Percentiles rank a stretch among this genome's conserved stretches.
These are phyloP conservation scores for Neophaeococcomyces aloes DNA, from an alignment of 2,329 filamentous ascomycete genomes.

Conservation along the genomic window DNA sequence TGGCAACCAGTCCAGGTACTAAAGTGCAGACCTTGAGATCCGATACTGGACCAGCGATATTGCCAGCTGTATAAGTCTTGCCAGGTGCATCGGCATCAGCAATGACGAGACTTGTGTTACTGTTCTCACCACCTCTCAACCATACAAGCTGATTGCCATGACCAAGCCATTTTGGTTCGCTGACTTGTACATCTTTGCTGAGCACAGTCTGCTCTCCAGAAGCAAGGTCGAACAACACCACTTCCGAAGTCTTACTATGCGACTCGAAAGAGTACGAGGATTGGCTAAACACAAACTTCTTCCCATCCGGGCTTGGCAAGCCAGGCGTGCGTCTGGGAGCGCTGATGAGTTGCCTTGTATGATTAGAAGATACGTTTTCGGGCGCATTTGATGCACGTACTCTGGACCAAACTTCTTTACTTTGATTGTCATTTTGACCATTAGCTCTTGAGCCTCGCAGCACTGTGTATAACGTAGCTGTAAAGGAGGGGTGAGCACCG, in stretches of 20 bases:
- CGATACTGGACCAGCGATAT: slow-evolving; percentile 36
- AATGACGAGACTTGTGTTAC: slow-evolving; percentile 37
- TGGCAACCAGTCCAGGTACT: slow-evolving; percentile 33
- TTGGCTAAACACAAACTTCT: slow-evolving; percentile 38
- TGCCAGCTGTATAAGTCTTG: slow-evolving; percentile 35
- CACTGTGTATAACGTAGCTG: too few species aligned
- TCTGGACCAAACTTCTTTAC: slow-evolving; percentile 6
- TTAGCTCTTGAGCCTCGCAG: too few species aligned
- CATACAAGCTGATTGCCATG: slow-evolving; percentile 35
- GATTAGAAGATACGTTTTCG: slow-evolving; percentile 1
- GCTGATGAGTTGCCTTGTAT: slow-evolving; percentile 34
- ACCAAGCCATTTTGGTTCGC: slow-evolving; percentile 39
- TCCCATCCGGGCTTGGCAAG: slow-evolving; percentile 36
- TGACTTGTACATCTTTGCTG: slow-evolving; percentile 35
- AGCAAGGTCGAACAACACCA: slow-evolving; percentile 35
- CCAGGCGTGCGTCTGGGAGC: slow-evolving; percentile 38
- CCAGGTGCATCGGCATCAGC: slow-evolving; percentile 32
- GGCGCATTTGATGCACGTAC: not conserved
- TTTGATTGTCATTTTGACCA: not conserved
- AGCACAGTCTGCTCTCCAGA: slow-evolving; percentile 32
- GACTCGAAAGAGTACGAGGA: slow-evolving; percentile 42
- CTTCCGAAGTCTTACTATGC: slow-evolving; percentile 37
- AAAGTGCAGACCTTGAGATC: slow-evolving; percentile 36
- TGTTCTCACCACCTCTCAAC: slow-evolving; percentile 35
- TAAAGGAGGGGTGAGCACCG: too few species aligned